Conservation (phyloP, 192 early-diverging fungal genomes). For the Dispira simplex region DNA sequence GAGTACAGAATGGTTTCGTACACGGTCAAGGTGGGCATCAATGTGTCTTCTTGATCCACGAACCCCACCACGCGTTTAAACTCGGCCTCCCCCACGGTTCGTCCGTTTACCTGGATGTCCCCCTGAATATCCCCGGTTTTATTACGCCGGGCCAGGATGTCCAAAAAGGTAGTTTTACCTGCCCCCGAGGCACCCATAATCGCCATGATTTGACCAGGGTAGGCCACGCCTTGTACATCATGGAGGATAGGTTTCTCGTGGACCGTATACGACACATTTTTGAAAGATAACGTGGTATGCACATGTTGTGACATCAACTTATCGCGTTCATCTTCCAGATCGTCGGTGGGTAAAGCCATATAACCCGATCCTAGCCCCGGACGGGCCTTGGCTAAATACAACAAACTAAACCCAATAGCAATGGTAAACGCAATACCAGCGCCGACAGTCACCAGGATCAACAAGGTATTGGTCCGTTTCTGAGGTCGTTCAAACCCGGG, state of each 20-base stretch:
- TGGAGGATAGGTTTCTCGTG: slow-evolving; percentile 34
- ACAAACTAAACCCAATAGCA: slow-evolving; percentile 17
- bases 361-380: slow-evolving; percentile 14
- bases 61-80: slow-evolving; percentile 61
- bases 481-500: slow-evolving; percentile 47
- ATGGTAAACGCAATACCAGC: slow-evolving; percentile 23
- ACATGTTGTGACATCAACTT: slow-evolving; percentile 62
- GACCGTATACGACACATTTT: slow-evolving; percentile 40
- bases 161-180: slow-evolving; percentile 82
- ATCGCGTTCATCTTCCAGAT: slow-evolving; percentile 35
- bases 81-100: slow-evolving; percentile 37
- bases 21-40: slow-evolving; percentile 77
- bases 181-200: slow-evolving; percentile 81
- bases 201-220: slow-evolving; percentile 79
- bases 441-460: slow-evolving; percentile 23
- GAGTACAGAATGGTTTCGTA: slow-evolving; percentile 83
- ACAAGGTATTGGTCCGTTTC: slow-evolving; percentile 21
- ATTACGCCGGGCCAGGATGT: slow-evolving; percentile 71
- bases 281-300: slow-evolving; percentile 46
- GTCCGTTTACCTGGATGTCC: slow-evolving; percentile 65
- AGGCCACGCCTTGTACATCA: slow-evolving; percentile 54
- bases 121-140: slow-evolving; percentile 53
- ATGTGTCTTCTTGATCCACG: slow-evolving; percentile 85
- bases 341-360: slow-evolving; percentile 20
- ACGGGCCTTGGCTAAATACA: slow-evolving; percentile 18